Conservation (phyloP, 345 rosid genomes). For the Cardamine occulta region DNA sequence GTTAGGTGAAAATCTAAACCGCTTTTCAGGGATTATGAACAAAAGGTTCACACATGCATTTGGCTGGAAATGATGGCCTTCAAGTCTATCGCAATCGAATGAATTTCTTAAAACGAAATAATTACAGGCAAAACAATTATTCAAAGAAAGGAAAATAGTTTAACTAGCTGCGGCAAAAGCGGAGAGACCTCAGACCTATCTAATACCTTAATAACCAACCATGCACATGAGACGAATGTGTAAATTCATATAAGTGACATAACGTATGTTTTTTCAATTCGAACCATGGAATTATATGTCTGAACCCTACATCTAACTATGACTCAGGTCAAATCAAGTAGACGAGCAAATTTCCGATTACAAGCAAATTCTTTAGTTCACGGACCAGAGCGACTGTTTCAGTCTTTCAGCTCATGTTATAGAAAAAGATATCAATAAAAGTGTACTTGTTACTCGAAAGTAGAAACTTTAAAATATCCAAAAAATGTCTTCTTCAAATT, state of each 20-base stretch:
- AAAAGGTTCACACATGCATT: conserved; percentile 35
- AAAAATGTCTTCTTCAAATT: background rate
- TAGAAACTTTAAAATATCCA: background rate
- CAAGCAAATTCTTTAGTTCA: background rate
- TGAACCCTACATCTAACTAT: background rate
- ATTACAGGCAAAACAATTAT: conserved; percentile 21
- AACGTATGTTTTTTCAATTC: background rate
- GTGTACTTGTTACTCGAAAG: background rate
- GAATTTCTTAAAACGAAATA: conserved; percentile 23
- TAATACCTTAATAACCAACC: background rate
- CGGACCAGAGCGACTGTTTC: background rate
- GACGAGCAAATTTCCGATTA: background rate
- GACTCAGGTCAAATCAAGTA: conserved; percentile 13
- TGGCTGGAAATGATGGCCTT: conserved; percentile 38
- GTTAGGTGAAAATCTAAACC: conserved; percentile 19
- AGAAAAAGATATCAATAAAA: background rate
- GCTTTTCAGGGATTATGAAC: conserved; percentile 25
- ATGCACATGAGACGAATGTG: conserved; percentile 22
- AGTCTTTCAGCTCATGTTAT: background rate
- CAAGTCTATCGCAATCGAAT: conserved; percentile 39
- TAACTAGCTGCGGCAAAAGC: conserved; percentile 37
- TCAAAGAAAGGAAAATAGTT: conserved; percentile 13
- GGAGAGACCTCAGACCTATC: conserved; percentile 24
- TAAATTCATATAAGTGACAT: background rate
- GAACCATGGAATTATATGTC: background rate